These are phyloP conservation scores for Galeopsis tetrahit DNA, from an alignment of 257 asterid species.

Conservation along the genomic window DNA sequence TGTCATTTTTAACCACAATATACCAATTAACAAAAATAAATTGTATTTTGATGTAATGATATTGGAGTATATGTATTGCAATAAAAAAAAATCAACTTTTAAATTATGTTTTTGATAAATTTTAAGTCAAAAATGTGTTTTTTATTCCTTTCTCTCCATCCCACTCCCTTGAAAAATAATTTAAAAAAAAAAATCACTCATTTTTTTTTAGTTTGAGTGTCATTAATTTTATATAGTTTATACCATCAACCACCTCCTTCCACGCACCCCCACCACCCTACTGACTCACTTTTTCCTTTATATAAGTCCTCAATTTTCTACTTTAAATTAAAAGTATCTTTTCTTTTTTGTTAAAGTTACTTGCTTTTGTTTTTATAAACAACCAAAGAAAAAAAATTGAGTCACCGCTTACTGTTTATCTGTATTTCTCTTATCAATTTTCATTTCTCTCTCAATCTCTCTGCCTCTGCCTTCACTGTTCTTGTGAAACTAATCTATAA, in stretches of 20 bases:
- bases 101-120: too few relatives aligned
- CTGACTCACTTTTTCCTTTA: conserved; percentile 25
- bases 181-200: not conserved
- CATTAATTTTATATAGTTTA: conserved; percentile 37
- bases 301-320: conserved; percentile 21
- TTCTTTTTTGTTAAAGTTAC: conserved; percentile 5
- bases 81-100: too few relatives aligned
- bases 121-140: too few relatives aligned
- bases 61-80: too few relatives aligned
- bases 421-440: not conserved
- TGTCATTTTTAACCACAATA: too few relatives aligned
- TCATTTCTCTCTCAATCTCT: too few relatives aligned
- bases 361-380: not conserved
- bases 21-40: too few relatives aligned
- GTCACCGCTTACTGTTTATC: not conserved
- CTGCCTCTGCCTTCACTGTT: not conserved
- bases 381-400: not conserved
- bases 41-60: too few relatives aligned
- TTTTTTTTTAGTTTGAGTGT: not conserved
- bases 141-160: too few relatives aligned
- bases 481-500: conserved; percentile 12
- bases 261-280: conserved; percentile 22
- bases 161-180: too few relatives aligned
- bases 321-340: conserved; percentile 8
- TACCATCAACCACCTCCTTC: conserved; percentile 34